Percentiles rank a stretch among this genome's conserved stretches.
These are phyloP conservation scores for Solanum hybrid DNA, from an alignment of 305 asterid genomes.

Conservation along the genomic window DNA sequence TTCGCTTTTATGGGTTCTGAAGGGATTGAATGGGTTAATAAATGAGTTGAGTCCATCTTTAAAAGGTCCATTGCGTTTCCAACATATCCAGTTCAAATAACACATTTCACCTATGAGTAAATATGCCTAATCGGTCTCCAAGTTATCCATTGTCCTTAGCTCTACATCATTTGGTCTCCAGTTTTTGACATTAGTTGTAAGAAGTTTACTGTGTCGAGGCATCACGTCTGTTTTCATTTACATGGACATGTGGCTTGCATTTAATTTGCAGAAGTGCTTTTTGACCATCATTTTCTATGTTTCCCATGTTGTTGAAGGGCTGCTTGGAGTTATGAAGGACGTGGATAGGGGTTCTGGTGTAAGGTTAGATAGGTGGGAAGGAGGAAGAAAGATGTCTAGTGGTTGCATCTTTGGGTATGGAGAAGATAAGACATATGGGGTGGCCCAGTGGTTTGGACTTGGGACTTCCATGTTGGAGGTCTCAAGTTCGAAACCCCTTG, in stretches of 20 bases:
- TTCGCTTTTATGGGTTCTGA: not conserved
- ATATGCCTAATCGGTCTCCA: not conserved
- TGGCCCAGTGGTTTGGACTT: no score
- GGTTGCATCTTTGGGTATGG: not conserved
- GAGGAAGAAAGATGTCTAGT: not conserved
- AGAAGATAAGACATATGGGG: not conserved
- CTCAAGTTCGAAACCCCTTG: no score
- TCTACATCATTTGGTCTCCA: not conserved
- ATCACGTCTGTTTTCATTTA: not conserved
- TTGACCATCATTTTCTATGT: not conserved
- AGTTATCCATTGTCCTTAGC: not conserved
- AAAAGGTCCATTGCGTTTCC: not conserved
- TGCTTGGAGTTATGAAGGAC: not conserved
- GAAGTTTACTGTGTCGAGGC: not conserved
- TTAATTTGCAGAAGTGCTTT: not conserved
- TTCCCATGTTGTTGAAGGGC: not conserved
- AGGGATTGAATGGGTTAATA: not conserved
- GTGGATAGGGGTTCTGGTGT: not conserved
- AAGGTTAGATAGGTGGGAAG: not conserved
- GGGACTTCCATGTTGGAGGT: no score
- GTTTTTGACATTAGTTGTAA: not conserved
- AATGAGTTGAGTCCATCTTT: not conserved
- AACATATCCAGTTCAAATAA: not conserved
- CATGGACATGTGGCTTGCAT: not conserved
- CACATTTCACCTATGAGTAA: not conserved